phyloP scores from a whole-genome alignment of 2,329 filamentous ascomycete genomes.

The Passalora sequoiae region DNA sequence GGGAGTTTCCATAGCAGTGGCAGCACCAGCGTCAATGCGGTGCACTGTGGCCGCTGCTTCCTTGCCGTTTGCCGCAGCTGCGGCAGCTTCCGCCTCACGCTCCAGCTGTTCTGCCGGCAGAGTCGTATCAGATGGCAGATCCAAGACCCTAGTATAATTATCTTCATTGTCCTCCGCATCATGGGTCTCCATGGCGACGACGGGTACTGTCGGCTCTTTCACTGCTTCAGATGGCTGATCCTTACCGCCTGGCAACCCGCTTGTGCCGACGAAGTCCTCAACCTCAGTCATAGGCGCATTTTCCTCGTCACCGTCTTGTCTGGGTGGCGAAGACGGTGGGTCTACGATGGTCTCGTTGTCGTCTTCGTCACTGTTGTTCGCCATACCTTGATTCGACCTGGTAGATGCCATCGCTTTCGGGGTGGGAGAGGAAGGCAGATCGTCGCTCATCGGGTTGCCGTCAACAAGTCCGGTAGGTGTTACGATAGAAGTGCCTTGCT shows the following conservation, averaged over 20 bases:
- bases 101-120: constrained; percentile 26
- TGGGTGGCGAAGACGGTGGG: constrained; percentile 30
- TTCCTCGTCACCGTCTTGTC: constrained; percentile 4
- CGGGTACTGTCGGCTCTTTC: background rate
- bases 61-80: background rate
- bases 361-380: constrained; percentile 10
- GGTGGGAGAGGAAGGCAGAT: constrained; percentile 50
- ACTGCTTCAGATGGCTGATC: background rate
- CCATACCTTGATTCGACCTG: background rate
- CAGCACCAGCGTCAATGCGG: no score
- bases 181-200: background rate
- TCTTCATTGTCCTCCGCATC: background rate
- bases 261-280: background rate
- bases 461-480: constrained; percentile 42
- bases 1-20: no score
- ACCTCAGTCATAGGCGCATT: constrained; percentile 1
- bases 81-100: constrained; percentile 23
- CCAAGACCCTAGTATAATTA: constrained; percentile 5
- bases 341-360: constrained; percentile 15
- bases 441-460: constrained; percentile 39
- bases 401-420: constrained; percentile 35
- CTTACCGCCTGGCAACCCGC: background rate
- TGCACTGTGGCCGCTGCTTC: no score
- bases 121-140: constrained; percentile 26
- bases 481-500: constrained; percentile 22